phyloP scores from a whole-genome alignment of 441 rosid species.

The Erysimum pusillum region DNA sequence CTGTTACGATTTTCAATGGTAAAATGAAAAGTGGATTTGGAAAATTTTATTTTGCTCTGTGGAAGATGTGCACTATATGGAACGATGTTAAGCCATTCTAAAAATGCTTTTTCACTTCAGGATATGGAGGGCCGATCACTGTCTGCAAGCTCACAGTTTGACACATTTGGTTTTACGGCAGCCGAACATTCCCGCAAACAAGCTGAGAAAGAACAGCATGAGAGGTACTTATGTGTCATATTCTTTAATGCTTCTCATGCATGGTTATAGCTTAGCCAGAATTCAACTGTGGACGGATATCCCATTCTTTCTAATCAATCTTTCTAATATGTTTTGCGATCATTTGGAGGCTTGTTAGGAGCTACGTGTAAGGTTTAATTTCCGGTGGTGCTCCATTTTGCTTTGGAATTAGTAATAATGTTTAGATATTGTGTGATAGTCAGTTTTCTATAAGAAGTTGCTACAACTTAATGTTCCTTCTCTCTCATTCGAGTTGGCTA shows the following conservation, averaged over 20 bases:
- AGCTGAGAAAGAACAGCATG: slow-evolving; percentile 87
- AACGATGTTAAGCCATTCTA: slow-evolving; percentile 11
- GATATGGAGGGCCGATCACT: slow-evolving; percentile 82
- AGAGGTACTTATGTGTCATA: slow-evolving; percentile 62
- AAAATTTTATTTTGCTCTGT: neutral
- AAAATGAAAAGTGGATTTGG: slow-evolving; percentile 3
- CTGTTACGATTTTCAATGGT: slow-evolving; percentile 4
- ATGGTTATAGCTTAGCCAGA: slow-evolving; percentile 22
- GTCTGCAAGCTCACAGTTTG: slow-evolving; percentile 84
- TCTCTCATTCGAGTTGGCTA: slow-evolving; percentile 15
- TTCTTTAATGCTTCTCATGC: slow-evolving; percentile 31
- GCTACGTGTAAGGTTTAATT: slow-evolving; percentile 5
- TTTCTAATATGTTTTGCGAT: slow-evolving; percentile 11
- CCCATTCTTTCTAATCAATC: neutral
- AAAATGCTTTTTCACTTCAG: slow-evolving; percentile 55
- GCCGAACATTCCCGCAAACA: slow-evolving; percentile 88
- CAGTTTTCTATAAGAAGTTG: neutral
- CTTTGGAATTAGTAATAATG: neutral
- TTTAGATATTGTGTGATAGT: slow-evolving; percentile 18
- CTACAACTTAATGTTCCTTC: neutral
- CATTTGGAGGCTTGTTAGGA: slow-evolving; percentile 32
- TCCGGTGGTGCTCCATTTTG: slow-evolving; percentile 2
- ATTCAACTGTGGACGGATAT: neutral
- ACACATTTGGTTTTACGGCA: slow-evolving; percentile 98
- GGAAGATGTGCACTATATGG: slow-evolving; percentile 9